phyloP scores from a whole-genome alignment of 305 asterid species.

The Fraxinus albicans region DNA sequence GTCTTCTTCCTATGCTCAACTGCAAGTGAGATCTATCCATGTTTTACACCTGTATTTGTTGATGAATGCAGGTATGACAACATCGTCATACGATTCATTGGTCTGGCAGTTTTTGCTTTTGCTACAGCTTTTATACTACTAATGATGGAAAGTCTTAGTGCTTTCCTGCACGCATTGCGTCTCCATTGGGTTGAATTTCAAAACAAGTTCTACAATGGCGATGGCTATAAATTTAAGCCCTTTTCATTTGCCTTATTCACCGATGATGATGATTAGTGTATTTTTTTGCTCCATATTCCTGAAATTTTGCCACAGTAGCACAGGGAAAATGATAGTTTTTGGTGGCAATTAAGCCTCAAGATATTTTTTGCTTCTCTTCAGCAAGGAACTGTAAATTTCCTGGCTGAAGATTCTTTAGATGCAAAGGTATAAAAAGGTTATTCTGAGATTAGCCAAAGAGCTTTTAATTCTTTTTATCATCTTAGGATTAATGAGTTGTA shows the following conservation, averaged over 20 bases:
- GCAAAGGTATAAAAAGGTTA: slow-evolving; percentile 22
- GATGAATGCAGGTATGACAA: slow-evolving; percentile 67
- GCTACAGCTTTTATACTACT: slow-evolving; percentile 90
- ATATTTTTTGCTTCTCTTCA: slow-evolving; percentile 19
- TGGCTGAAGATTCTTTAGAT: slow-evolving; percentile 32
- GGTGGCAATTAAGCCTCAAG: slow-evolving; percentile 22
- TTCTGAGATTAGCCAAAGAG: slow-evolving; percentile 9
- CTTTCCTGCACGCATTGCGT: slow-evolving; percentile 95
- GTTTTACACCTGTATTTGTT: background rate
- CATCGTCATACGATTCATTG: slow-evolving; percentile 65
- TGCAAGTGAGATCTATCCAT: background rate
- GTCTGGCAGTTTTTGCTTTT: slow-evolving; percentile 82
- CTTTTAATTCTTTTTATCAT: slow-evolving; percentile 8
- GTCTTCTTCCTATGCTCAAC: background rate
- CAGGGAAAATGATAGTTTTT: slow-evolving; percentile 16
- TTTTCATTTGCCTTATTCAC: slow-evolving; percentile 72
- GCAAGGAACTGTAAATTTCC: slow-evolving; percentile 36
- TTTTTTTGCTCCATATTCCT: slow-evolving; percentile 1
- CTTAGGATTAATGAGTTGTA: slow-evolving; percentile 25
- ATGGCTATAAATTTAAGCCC: slow-evolving; percentile 89
- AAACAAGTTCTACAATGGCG: slow-evolving; percentile 84
- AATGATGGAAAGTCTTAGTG: slow-evolving; percentile 98
- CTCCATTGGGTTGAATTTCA: slow-evolving; percentile 99
- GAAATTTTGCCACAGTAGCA: slow-evolving; percentile 38
- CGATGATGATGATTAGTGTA: slow-evolving; percentile 54